phyloP scores from a whole-genome alignment of 176 grass and related monocot species.

The Tillandsia fasciculata region DNA sequence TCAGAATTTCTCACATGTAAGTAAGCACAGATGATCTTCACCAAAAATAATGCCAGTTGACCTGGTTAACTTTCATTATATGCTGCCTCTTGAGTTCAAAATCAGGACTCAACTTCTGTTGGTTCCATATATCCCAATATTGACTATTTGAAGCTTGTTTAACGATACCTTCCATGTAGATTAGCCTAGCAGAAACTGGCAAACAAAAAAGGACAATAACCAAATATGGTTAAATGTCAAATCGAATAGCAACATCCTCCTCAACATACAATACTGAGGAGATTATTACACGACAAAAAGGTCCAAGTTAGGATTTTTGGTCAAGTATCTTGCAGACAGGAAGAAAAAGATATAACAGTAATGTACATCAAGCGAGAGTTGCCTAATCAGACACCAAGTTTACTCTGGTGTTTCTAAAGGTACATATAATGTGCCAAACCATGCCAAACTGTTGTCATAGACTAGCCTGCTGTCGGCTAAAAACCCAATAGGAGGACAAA shows the following conservation, averaged over 20 bases:
- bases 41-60: conserved; percentile 13
- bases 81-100: conserved; percentile 77
- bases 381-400: neutral
- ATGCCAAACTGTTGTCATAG: neutral
- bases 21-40: neutral
- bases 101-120: conserved; percentile 85
- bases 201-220: conserved; percentile 22
- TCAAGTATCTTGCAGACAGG: too few relatives aligned
- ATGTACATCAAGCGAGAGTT: neutral
- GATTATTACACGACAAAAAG: too few relatives aligned
- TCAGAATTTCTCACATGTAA: neutral
- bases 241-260: neutral
- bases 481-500: neutral
- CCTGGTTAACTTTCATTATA: conserved; percentile 89
- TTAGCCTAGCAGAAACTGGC: conserved; percentile 79
- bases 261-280: neutral
- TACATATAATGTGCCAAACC: neutral
- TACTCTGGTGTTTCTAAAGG: neutral
- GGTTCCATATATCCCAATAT: conserved; percentile 95
- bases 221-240: conserved; percentile 7
- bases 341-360: neutral
- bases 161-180: conserved; percentile 88
- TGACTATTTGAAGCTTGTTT: conserved; percentile 71
- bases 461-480: neutral
- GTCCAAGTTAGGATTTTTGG: too few relatives aligned